Conservation (phyloP, 495 filamentous ascomycete genomes). For the Neurospora sp. region DNA sequence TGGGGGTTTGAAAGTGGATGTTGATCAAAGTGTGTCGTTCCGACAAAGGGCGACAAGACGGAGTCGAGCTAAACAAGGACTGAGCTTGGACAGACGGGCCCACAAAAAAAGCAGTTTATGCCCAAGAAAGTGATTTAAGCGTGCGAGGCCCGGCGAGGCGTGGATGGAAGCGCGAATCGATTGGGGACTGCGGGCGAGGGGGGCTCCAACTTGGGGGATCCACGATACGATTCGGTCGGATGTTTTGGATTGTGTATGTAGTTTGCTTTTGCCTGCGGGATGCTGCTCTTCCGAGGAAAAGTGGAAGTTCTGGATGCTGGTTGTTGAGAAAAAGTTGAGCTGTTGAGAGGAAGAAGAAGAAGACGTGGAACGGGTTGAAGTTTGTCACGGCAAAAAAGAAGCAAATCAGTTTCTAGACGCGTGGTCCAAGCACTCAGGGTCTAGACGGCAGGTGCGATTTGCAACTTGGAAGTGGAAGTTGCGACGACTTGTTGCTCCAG, state of each 20-base stretch:
- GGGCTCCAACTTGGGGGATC: conserved; percentile 1
- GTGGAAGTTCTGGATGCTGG: background rate
- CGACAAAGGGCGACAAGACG: background rate
- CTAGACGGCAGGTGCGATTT: background rate
- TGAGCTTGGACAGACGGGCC: background rate
- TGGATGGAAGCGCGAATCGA: background rate
- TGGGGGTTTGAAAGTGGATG: background rate
- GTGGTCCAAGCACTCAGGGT: background rate
- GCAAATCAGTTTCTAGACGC: background rate
- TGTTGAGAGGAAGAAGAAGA: background rate
- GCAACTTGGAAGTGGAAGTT: background rate
- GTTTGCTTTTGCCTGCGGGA: background rate
- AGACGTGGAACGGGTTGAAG: background rate
- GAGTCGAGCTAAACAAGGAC: background rate
- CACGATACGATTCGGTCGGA: background rate
- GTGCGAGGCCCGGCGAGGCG: conserved; percentile 1
- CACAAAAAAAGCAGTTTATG: background rate
- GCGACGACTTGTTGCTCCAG: background rate
- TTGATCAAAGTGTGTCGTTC: background rate
- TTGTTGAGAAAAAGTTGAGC: background rate
- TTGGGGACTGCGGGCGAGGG: background rate
- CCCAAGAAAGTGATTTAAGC: background rate
- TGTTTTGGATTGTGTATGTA: background rate
- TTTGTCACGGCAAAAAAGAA: background rate
- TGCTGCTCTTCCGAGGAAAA: conserved; percentile 14